Evolutionary conservation across 2,329 filamentous ascomycete genomes (phyloP), one percentile per base, ranked within the genome.

Genomic region (Sarocladium kiliense): DNA sequence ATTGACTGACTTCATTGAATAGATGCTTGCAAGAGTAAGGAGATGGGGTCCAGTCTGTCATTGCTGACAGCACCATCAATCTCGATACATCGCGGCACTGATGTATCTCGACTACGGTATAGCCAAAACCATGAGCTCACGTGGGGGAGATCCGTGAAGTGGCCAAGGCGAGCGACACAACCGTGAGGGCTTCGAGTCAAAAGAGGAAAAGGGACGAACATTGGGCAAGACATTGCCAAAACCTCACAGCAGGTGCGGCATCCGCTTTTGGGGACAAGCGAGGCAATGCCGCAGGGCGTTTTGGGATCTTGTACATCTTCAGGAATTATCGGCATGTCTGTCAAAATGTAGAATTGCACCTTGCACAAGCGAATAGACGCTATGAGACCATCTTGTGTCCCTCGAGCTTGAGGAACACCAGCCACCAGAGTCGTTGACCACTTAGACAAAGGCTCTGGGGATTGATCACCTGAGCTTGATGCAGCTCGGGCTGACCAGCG

Each of bases 11-110:
- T 12, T n/a, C 34, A n/a, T 25, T 21, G 21, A 16, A 41, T 16
- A 69, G 66, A 45, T 69, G 66, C 53, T 62, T 66, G 54, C 65
- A 66, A 57, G 65, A 66, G 34, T 65, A 60, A 61, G 56, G 39
- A 41, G 34, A 44, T 57, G 34, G 53, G 57, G 36, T 49, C 18
- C 4, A 16, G 23, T 25, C n/a, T 39, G 16, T 23, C 14, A 34
- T 30, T 3, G 18, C 23, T 11, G 18, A 19, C 37, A 18, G 37
- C 16, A 51, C 6, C 21, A 3, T 34, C 25, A 14, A 34, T 7
- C 30, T 34, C n/a, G n/a, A n/a, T n/a, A n/a, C n/a, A n/a, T n/a
- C n/a, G n/a, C n/a, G n/a, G n/a, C n/a, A n/a, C n/a, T n/a, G n/a
- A n/a, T n/a, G n/a, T n/a, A n/a, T n/a, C n/a, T n/a, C n/a, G n/a